Base-by-base conservation (phyloP, 495 filamentous ascomycete genomes). In the Pyronema domesticum region DNA sequence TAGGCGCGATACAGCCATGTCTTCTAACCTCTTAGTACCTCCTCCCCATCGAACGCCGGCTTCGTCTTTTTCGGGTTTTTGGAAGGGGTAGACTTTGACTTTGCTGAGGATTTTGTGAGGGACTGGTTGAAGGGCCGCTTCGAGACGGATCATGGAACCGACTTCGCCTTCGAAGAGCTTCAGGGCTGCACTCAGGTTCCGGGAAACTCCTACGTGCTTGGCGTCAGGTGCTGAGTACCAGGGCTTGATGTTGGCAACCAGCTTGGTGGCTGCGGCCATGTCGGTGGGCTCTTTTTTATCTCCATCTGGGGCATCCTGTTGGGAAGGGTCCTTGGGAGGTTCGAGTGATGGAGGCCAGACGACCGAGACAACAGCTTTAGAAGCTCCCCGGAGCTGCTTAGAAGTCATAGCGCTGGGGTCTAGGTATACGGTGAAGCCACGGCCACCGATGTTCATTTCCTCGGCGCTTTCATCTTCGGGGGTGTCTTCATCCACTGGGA, bases 161-260 rank as follows among this genome's bases (percentile, higher is more conserved):
- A 94, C 83, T 19, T 94, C 73, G 3, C 78, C 79, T n/a, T 55
- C 45, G 37, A 78, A 69, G 30, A 77, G 77, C 8, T 78, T 76
- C 34, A 98, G 74, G 3, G 80, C 74, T 6, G 76, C 76, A 61
- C 83, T 88, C 7, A 98, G 68, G 3, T 80, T 64, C 1, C 80
- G 75, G 10, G 91, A 95, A 34, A 96, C 73, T 14, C 82, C 83
- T 56, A 74, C 74, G 54, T 89, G 86, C 48, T 79, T 77, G 23
- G 74, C 77, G 60, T 93, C 84, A 3, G 89, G 89, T 0, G 87
- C 84, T 61, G 93, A 83, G 36, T 88, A 78, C 93, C 93, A 98
- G 0, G 76, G 68, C 46, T 76, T 65, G 4, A 95, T 62, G 49
- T 76, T 79, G 23, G 89, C 89, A 14, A 95, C 75, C 4, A 96